A percentile compares a stretch with the other conserved stretches of the same genome.
Evolutionary conservation across 331 rosid species (phyloP).

Genomic region (Quercus tomentella): DNA sequence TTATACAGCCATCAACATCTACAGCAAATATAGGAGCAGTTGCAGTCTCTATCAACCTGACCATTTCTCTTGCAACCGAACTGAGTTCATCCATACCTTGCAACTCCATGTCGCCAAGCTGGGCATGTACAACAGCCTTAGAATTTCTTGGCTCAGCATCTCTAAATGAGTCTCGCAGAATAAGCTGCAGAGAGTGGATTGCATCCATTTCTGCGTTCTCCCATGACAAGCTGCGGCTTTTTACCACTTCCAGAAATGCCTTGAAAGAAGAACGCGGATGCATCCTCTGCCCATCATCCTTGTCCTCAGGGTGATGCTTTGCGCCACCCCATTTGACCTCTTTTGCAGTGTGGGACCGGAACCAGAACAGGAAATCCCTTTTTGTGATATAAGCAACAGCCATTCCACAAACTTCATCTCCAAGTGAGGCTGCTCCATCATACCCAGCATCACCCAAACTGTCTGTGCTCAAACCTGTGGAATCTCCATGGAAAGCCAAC

Average conservation of each 20-base stretch:
- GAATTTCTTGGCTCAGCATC: slow-evolving; percentile 58
- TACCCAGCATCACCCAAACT: slow-evolving; percentile 95
- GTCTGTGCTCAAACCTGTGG: slow-evolving; percentile 96
- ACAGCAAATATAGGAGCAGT: slow-evolving; percentile 98
- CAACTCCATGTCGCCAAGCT: slow-evolving; percentile 45
- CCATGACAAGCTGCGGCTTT: slow-evolving; percentile 95
- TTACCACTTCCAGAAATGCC: slow-evolving; percentile 95
- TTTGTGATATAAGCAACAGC: slow-evolving; percentile 90
- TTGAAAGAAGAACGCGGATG: slow-evolving; percentile 97
- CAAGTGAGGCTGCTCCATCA: slow-evolving; percentile 88
- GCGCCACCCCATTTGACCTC: slow-evolving; percentile 99
- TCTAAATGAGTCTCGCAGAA: slow-evolving; percentile 81
- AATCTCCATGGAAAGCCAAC: slow-evolving; percentile 75
- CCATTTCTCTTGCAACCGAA: slow-evolving; percentile 99
- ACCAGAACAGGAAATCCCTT: slow-evolving; percentile 89
- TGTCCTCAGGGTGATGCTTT: slow-evolving; percentile 97
- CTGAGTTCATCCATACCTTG: slow-evolving; percentile 92
- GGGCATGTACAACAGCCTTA: slow-evolving; percentile 61
- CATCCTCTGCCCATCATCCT: slow-evolving; percentile 97
- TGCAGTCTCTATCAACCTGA: slow-evolving; percentile 96
- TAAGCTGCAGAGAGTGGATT: slow-evolving; percentile 96
- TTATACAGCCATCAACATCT: slow-evolving; percentile 73
- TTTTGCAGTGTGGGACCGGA: slow-evolving; percentile 85
- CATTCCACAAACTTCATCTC: slow-evolving; percentile 96
- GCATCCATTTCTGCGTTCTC: slow-evolving; percentile 99